These are phyloP conservation scores for Myxozyma vanderwaltii DNA, from an alignment of 805 yeast genomes.

Conservation along the genomic window DNA sequence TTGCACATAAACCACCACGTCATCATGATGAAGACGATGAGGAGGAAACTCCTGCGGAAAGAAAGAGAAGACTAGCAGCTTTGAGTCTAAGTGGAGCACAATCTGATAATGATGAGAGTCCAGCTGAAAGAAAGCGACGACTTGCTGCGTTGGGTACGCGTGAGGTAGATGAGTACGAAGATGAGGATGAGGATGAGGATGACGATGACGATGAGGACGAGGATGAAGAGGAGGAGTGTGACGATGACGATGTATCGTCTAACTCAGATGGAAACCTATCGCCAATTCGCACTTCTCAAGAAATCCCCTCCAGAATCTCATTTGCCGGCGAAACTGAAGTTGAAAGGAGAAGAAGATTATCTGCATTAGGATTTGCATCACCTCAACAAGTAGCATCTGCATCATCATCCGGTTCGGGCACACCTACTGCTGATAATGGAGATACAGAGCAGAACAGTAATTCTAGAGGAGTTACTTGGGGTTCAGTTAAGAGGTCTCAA, in stretches of 20 bases:
- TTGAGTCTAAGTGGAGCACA: conserved; percentile 33
- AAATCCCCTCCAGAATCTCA: conserved; percentile 23
- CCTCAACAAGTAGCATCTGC: neutral
- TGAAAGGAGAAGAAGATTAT: conserved; percentile 62
- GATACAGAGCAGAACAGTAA: neutral
- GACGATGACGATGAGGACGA: conserved; percentile 27
- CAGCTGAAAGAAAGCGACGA: conserved; percentile 4
- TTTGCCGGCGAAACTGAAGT: conserved; percentile 58
- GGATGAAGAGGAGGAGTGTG: conserved; percentile 41
- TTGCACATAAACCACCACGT: neutral
- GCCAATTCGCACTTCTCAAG: neutral
- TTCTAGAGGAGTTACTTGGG: conserved; percentile 28
- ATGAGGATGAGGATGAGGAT: conserved; percentile 28
- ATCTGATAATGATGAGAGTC: conserved; percentile 37
- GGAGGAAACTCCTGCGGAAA: conserved; percentile 36
- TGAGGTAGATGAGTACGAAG: conserved; percentile 32
- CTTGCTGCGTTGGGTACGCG: conserved; percentile 35
- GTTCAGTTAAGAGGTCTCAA: conserved; percentile 23
- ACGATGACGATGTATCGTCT: conserved; percentile 38
- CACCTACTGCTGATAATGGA: neutral
- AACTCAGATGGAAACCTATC: conserved; percentile 19
- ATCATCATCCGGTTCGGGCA: neutral
- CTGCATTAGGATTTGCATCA: conserved; percentile 42
- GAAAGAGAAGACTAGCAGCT: conserved; percentile 32
- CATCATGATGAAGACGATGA: conserved; percentile 21